phyloP scores from a whole-genome alignment of 2,329 filamentous ascomycete species.

The Fusarium buxicola region DNA sequence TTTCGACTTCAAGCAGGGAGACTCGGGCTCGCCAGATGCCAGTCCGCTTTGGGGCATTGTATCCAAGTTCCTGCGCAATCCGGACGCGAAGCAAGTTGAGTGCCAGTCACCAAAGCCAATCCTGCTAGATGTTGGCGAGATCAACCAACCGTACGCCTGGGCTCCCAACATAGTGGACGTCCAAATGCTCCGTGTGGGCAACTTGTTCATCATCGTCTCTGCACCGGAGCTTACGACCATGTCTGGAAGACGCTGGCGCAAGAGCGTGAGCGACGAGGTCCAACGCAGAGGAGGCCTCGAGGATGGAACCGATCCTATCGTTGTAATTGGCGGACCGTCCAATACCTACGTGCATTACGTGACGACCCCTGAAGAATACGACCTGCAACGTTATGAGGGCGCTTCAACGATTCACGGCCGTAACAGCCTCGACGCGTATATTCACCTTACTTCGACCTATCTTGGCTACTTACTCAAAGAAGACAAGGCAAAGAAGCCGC shows the following conservation, averaged over 20 bases:
- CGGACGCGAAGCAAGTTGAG: constrained; percentile 73
- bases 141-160: constrained; percentile 85
- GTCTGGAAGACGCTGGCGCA: constrained; percentile 85
- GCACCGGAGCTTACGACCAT: constrained; percentile 93
- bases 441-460: constrained; percentile 82
- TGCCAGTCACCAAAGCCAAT: constrained; percentile 89
- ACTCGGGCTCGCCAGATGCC: constrained; percentile 73
- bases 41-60: constrained; percentile 86
- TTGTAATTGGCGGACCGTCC: constrained; percentile 87
- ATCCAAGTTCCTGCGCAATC: constrained; percentile 76
- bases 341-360: constrained; percentile 93
- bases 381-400: constrained; percentile 92
- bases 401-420: constrained; percentile 90
- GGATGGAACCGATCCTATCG: constrained; percentile 66
- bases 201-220: constrained; percentile 84
- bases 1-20: constrained; percentile 94
- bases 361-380: constrained; percentile 82
- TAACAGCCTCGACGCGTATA: constrained; percentile 85
- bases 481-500: constrained; percentile 52
- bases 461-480: constrained; percentile 52
- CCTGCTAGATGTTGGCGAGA: constrained; percentile 87
- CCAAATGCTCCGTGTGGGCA: constrained; percentile 85
- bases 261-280: constrained; percentile 68
- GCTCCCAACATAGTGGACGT: constrained; percentile 92
- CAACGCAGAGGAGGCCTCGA: constrained; percentile 60